phyloP scores from a whole-genome alignment of 768 basidiomycete species.

The Astraeus odoratus region DNA sequence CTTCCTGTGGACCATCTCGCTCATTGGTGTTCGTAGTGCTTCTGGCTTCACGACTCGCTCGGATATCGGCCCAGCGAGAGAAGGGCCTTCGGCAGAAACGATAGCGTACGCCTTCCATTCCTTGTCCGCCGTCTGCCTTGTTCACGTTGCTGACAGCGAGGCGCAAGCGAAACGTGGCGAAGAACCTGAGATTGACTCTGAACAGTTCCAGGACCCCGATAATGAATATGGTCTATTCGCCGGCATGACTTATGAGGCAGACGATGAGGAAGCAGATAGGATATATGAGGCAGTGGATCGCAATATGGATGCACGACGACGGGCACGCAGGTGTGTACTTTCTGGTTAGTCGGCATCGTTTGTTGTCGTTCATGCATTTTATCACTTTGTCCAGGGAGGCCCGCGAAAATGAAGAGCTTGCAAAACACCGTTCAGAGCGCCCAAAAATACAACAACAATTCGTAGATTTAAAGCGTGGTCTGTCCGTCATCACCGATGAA shows the following conservation, averaged over 20 bases:
- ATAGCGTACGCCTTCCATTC: conserved; percentile 58
- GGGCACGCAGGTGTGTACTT: conserved; percentile 63
- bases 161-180: conserved; percentile 84
- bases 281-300: conserved; percentile 92
- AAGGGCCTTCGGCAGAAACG: conserved; percentile 87
- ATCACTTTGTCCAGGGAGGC: conserved; percentile 50
- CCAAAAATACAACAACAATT: conserved; percentile 97
- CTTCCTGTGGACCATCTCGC: background rate
- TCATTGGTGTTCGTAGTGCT: conserved; percentile 45
- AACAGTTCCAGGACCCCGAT: conserved; percentile 94
- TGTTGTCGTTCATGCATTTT: conserved; percentile 22
- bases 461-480: conserved; percentile 86
- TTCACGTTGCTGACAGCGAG: conserved; percentile 45
- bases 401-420: conserved; percentile 65
- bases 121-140: background rate
- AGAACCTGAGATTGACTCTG: conserved; percentile 82
- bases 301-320: conserved; percentile 83
- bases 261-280: conserved; percentile 95
- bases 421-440: conserved; percentile 74
- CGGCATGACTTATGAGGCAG: conserved; percentile 92
- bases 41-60: conserved; percentile 97
- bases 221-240: conserved; percentile 96
- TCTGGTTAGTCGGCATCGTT: conserved; percentile 34
- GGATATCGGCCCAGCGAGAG: conserved; percentile 97
- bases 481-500: conserved; percentile 77